Evolutionary conservation across 2,329 filamentous ascomycete genomes (phyloP), one percentile per base, ranked within the genome.

Genomic region (Domatiomyces catenatus): DNA sequence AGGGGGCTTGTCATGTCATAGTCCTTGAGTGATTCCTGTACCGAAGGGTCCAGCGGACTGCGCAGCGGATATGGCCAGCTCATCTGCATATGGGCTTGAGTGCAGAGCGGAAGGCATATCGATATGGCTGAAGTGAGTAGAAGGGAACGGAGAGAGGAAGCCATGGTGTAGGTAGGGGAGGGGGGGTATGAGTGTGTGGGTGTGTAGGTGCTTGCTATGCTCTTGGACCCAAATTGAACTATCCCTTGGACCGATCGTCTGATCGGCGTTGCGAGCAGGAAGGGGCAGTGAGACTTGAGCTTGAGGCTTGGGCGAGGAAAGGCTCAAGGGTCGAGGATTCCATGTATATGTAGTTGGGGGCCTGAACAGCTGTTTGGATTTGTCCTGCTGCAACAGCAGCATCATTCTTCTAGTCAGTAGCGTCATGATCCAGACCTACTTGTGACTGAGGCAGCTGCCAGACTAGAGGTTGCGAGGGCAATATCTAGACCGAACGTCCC

Each of bases 1-100:
- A 92, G 73, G 2, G 86, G 86, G 15, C 74, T 72, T 36, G 80
- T 85, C 69, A 86, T 86, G 59, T 75, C 77, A 70, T 83, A 86
- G 69, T 89, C 83, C 62, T 78, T 73, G 48, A 58, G 44, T 50
- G 74, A 66, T 50, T 67, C 67, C 10, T 60, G 56, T 36, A 64
- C 66, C 44, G 69, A 63, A 17, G 70, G 69, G 57, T 77, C 71
- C 45, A 71, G 64, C 48, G 71, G 72, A 58, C 70, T 74, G 53
- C 71, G 71, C 20, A 79, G 65, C 8, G 75, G 73, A 52, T 71
- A 74, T 1, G 76, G 76, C 52, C 69, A 69, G 57, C 63, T 67
- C 74, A 80, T 71, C 61, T 79, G 71, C 67, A 79, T 76, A 61
- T 80, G 76, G 52, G 57, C 56, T 52, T 55, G 51, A 49, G 50